phyloP scores from a whole-genome alignment of 83 land plant genomes.

The Thuja plicata region DNA sequence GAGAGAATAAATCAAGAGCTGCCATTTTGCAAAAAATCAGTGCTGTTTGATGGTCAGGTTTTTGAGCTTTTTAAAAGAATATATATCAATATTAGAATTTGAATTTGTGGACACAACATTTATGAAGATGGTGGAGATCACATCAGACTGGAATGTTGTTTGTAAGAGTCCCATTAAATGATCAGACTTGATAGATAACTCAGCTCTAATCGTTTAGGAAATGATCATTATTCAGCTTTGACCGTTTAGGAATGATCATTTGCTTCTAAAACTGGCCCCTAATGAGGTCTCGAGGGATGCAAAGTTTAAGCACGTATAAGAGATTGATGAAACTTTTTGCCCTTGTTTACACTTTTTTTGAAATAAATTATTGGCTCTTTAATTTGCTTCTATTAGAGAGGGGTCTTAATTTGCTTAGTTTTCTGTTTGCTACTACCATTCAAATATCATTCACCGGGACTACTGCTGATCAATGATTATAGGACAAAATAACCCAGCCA shows the following conservation, averaged over 20 bases:
- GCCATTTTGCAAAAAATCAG: background rate
- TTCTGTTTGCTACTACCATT: too few species aligned
- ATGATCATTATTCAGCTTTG: too few species aligned
- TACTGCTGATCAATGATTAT: background rate
- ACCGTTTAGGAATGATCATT: background rate
- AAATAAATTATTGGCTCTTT: background rate
- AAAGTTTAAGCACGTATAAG: background rate
- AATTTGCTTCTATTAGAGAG: background rate
- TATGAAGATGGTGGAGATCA: background rate
- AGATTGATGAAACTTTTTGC: background rate
- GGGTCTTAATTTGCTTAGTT: background rate
- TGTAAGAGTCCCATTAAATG: background rate
- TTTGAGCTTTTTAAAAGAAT: background rate
- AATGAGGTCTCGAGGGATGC: background rate
- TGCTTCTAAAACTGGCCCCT: background rate
- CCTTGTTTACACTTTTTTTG: background rate
- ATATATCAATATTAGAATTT: background rate
- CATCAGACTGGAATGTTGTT: background rate
- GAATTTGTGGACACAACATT: background rate
- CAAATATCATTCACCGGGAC: background rate
- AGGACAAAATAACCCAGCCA: too few species aligned
- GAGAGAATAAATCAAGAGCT: background rate
- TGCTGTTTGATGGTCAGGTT: background rate
- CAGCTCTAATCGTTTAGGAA: background rate
- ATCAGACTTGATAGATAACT: background rate